These are phyloP conservation scores for Heliocybe sulcata DNA, from an alignment of 1,284 basidiomycete species.

Conservation along the genomic window DNA sequence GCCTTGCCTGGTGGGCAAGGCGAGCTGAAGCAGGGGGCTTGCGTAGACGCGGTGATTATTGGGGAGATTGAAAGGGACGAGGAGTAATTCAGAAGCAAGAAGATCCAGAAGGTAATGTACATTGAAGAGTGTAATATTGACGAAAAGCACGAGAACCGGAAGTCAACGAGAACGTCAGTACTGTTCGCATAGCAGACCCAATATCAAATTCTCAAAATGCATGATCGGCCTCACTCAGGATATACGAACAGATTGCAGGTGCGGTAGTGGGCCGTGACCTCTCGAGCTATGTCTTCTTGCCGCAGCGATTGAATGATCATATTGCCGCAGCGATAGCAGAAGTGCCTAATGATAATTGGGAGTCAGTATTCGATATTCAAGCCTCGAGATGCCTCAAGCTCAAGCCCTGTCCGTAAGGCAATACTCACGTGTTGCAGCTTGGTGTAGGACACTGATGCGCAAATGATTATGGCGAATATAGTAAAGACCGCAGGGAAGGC, in stretches of 20 bases:
- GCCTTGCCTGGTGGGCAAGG: constrained; percentile 48
- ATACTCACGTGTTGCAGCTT: constrained; percentile 47
- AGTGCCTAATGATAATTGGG: constrained; percentile 32
- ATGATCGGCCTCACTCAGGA: background rate
- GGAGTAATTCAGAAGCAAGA: no score
- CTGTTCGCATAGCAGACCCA: no score
- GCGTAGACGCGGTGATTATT: constrained; percentile 54
- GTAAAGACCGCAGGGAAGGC: background rate
- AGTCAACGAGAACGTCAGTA: no score
- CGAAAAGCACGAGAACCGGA: no score
- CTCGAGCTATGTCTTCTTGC: constrained; percentile 28
- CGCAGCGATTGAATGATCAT: constrained; percentile 41
- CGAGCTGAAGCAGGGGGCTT: constrained; percentile 42
- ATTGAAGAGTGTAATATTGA: no score
- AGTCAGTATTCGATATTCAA: no score
- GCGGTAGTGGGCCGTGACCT: background rate
- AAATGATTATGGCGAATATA: background rate
- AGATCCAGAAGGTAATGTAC: no score
- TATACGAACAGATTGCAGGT: background rate
- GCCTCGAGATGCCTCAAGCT: no score
- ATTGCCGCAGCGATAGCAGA: constrained; percentile 51
- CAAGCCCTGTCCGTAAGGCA: no score
- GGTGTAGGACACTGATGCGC: constrained; percentile 41
- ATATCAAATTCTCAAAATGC: no score
- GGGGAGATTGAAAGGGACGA: constrained; percentile 48